Evolutionary conservation across 371 early-diverging fungal genomes (phyloP), one percentile per base, ranked within the genome.

Genomic region (Nematocida parisii): DNA sequence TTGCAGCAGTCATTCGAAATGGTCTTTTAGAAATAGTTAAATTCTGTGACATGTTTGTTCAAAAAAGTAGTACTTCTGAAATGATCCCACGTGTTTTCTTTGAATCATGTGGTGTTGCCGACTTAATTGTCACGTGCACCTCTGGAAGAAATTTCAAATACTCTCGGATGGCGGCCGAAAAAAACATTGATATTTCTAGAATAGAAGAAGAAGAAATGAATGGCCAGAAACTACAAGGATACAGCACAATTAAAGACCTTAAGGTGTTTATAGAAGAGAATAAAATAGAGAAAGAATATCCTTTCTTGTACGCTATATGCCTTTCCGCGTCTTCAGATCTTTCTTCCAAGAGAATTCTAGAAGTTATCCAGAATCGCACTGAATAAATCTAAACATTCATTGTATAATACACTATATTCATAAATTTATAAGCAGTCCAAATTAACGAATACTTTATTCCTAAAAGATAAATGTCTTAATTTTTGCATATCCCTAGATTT

Each of bases 181-280:
- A 84, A 66, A 50, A 66, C 24, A 73, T 71, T 87, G 89, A 93
- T 4, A 92, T 96, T 86, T 92, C 92, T 56, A 90, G 89, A 66
- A 89, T 96, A 24, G 96, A 97, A 84, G 93, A 93, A 82, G 85
- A 93, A 85, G 72, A 71, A 64, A 89, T 97, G 75, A 93, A 93
- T 82, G 96, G 96, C 42, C 96, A 96, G 83, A 96, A 97, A 88
- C 89, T 97, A 60, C 98, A 97, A 87, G 98, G 98, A 68, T 92
- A 94, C 20, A 86, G 91, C 52, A 95, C 96, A 0, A 91, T 93
- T 33, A 88, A 91, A 85, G 94, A 95, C 86, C 91, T 96, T 58
- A 88, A 92, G 84, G 87, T 90, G 80, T 93, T 93, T 84, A 87
- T 96, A 71, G 85, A 86, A 57, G 39, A 18, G 20, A 74, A 71